Evolutionary conservation across 2,329 filamentous ascomycete species (phyloP), one percentile per base, ranked within the genome.

Genomic region (Fusarium xylarioides): DNA sequence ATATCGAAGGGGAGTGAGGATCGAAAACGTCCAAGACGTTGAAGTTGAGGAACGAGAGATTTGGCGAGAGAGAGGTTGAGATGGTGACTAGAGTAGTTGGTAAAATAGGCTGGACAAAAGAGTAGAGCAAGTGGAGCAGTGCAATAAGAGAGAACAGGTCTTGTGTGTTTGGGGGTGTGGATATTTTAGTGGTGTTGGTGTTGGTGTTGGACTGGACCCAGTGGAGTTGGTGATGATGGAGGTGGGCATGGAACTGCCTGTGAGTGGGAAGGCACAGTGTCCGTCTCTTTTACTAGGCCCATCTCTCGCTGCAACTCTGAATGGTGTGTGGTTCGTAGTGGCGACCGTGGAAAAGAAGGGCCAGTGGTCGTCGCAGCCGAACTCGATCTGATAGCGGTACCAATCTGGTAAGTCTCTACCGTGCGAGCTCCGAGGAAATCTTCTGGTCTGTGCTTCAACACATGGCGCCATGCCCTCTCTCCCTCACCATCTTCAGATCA

Each of bases 81-180:
- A 75, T 71, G 70, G 63, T 44, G 62, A 66, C 57, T 50, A 7
- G 47, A 52, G 47, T 19, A 74, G 68, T 69, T 64, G 63, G 70
- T 68, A 65, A 74, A 73, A 73, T 66, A 67, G 69, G 47, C 61
- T 64, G 55, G 70, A 68, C 70, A 62, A 72, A 74, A 74, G 67
- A 74, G 73, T 64, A 70, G 56, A 70, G 64, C 63, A 63, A 73
- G 76, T 77, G 74, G 76, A 77, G 67, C 66, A 64, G 63, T 50
- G 52, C 42, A 70, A 73, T 64, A 54, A 46, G 63, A 70, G 65
- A 76, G 70, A 67, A 59, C 61, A 73, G 67, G 76, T 78, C 71
- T 73, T 77, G 68, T 76, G 68, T 75, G 74, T 77, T 77, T 69
- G 63, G 69, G 74, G 72, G 74, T 52, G 70, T 66, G 74, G 71